These are phyloP conservation scores for Arabidopsis arenosa DNA, from an alignment of 345 rosid species.

Conservation along the genomic window DNA sequence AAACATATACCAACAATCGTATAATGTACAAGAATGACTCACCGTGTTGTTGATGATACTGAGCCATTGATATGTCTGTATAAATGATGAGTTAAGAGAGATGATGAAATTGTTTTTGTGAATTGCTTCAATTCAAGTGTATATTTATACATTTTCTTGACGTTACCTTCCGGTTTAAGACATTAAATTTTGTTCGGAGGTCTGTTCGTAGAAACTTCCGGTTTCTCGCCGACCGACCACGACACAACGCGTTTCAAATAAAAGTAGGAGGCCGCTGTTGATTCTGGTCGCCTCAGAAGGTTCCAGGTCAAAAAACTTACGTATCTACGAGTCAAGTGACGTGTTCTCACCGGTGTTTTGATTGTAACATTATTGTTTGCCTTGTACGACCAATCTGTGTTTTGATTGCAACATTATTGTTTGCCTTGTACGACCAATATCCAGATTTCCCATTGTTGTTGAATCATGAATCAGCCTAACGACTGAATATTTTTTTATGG, in stretches of 20 bases:
- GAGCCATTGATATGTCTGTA: not conserved
- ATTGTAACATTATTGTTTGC: not conserved
- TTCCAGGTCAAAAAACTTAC: constrained; percentile 3
- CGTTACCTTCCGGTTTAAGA: not conserved
- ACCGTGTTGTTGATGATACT: constrained; percentile 18
- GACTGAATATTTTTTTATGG: too few relatives aligned
- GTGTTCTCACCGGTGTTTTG: not conserved
- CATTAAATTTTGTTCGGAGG: constrained; percentile 1
- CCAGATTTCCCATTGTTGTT: too few relatives aligned
- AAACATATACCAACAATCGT: not conserved
- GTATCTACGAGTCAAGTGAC: not conserved
- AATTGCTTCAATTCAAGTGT: not conserved
- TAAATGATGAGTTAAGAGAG: not conserved
- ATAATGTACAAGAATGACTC: not conserved
- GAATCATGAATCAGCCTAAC: too few relatives aligned
- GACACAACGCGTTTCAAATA: not conserved
- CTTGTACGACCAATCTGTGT: not conserved
- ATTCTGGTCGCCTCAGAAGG: constrained; percentile 4
- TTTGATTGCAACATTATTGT: not conserved
- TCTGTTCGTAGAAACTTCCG: constrained; percentile 10
- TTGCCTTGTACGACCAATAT: not conserved
- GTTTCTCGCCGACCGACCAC: not conserved
- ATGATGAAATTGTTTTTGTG: not conserved
- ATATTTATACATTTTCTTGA: constrained; percentile 21
- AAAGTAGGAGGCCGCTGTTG: not conserved